A percentile compares a stretch with the other conserved stretches of the same genome.
Conservation (phyloP, 495 filamentous ascomycete species). For the Polyplosphaeria fusca region DNA sequence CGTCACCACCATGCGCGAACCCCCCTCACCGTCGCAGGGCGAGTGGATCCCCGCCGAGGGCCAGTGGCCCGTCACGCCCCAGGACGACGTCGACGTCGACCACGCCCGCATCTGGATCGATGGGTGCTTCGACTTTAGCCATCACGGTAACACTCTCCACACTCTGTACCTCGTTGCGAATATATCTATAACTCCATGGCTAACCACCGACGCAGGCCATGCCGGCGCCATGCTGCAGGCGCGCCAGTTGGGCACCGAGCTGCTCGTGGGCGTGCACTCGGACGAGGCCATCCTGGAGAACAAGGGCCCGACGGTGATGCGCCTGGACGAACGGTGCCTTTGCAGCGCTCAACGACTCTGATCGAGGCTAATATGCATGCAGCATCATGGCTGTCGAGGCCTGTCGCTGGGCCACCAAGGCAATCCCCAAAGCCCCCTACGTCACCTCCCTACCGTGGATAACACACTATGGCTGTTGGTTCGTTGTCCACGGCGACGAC, state of each 20-base stretch:
- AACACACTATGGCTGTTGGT: slow-evolving; percentile 85
- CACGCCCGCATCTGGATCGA: slow-evolving; percentile 92
- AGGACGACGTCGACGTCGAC: slow-evolving; percentile 56
- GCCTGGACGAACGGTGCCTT: slow-evolving; percentile 71
- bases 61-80: slow-evolving; percentile 65
- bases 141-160: slow-evolving; percentile 66
- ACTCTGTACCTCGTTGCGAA: neutral
- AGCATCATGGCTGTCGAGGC: slow-evolving; percentile 82
- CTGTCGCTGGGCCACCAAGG: slow-evolving; percentile 86
- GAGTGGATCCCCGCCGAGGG: slow-evolving; percentile 46
- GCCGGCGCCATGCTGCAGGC: slow-evolving; percentile 96
- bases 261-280: slow-evolving; percentile 88
- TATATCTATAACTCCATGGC: too few species aligned
- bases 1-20: neutral
- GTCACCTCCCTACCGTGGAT: slow-evolving; percentile 93
- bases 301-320: slow-evolving; percentile 98
- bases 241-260: slow-evolving; percentile 76
- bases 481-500: slow-evolving; percentile 89
- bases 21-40: slow-evolving; percentile 13
- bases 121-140: slow-evolving; percentile 98
- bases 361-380: slow-evolving; percentile 1
- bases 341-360: neutral
- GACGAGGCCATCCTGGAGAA: slow-evolving; percentile 93
- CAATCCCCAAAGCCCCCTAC: slow-evolving; percentile 85
- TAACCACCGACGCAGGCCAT: slow-evolving; percentile 62